phyloP scores from a whole-genome alignment of 2,329 filamentous ascomycete species.

The Verticillium alfalfae region DNA sequence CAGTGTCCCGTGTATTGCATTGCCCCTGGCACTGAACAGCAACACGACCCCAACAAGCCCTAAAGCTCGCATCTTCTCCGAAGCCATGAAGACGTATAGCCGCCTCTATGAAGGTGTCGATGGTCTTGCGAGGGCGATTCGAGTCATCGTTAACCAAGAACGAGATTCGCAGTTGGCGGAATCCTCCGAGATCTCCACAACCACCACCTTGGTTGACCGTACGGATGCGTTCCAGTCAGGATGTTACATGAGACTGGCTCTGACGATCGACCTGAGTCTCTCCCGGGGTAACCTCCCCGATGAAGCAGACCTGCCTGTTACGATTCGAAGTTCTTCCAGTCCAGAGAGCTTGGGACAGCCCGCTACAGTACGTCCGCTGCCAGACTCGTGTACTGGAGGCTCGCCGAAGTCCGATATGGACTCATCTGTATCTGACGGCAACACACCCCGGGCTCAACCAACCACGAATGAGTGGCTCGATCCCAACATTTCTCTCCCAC shows the following conservation, averaged over 20 bases:
- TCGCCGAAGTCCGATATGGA: neutral
- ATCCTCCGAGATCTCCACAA: neutral
- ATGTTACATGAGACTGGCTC: neutral
- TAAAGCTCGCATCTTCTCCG: neutral
- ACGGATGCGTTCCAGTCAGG: neutral
- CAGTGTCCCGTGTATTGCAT: neutral
- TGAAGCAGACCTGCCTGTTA: neutral
- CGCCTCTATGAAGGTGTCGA: conserved; percentile 1
- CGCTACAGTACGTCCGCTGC: neutral
- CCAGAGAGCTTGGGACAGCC: neutral
- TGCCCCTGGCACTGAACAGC: neutral
- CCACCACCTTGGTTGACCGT: neutral
- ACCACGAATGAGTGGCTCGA: neutral
- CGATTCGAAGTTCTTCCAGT: neutral
- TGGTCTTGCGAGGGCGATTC: neutral
- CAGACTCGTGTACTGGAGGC: neutral
- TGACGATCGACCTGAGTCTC: conserved; percentile 1
- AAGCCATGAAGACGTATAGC: neutral
- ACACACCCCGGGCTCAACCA: neutral
- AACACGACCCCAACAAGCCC: neutral
- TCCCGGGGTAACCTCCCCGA: neutral
- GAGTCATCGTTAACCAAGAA: neutral
- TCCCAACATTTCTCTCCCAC: neutral
- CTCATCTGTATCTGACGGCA: neutral
- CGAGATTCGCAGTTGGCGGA: neutral